Percentiles rank a stretch among this genome's conserved stretches.
Conservation (phyloP, 306 rosid species). For the Medicago arabica region DNA sequence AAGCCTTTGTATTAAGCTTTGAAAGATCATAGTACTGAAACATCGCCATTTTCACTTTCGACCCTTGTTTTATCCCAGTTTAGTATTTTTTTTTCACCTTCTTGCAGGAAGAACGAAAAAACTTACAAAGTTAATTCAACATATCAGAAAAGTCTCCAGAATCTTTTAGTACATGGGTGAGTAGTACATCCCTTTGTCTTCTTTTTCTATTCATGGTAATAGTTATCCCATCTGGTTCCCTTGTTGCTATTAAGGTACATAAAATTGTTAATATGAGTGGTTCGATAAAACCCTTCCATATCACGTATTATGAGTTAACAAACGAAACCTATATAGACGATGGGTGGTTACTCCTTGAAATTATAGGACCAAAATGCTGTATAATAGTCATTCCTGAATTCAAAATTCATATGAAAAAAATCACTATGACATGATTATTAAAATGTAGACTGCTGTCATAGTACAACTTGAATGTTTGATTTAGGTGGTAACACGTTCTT, state of each 20-base stretch:
- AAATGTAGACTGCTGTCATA: slow-evolving; percentile 27
- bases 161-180: slow-evolving; percentile 82
- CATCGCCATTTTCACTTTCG: slow-evolving; percentile 14
- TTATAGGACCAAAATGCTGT: slow-evolving; percentile 21
- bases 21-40: slow-evolving; percentile 7
- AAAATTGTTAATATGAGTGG: slow-evolving; percentile 4
- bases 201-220: slow-evolving; percentile 5
- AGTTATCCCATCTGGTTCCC: slow-evolving; percentile 35
- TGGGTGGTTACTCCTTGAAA: slow-evolving; percentile 37
- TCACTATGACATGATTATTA: slow-evolving; percentile 6
- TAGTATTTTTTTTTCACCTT: slow-evolving; percentile 10
- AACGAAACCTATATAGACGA: slow-evolving; percentile 1
- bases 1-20: not conserved
- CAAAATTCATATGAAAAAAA: slow-evolving; percentile 18
- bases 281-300: slow-evolving; percentile 26
- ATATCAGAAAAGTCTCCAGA: slow-evolving; percentile 83
- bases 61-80: slow-evolving; percentile 12
- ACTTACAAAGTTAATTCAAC: slow-evolving; percentile 77
- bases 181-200: slow-evolving; percentile 36
- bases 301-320: slow-evolving; percentile 20
- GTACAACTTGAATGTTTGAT: slow-evolving; percentile 35
- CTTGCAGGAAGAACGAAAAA: slow-evolving; percentile 81
- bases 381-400: slow-evolving; percentile 36
- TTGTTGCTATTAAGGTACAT: slow-evolving; percentile 7
- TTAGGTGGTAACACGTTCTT: slow-evolving; percentile 42